These are phyloP conservation scores for Ogataea methylovora DNA, from an alignment of 805 yeast species.

Conservation along the genomic window DNA sequence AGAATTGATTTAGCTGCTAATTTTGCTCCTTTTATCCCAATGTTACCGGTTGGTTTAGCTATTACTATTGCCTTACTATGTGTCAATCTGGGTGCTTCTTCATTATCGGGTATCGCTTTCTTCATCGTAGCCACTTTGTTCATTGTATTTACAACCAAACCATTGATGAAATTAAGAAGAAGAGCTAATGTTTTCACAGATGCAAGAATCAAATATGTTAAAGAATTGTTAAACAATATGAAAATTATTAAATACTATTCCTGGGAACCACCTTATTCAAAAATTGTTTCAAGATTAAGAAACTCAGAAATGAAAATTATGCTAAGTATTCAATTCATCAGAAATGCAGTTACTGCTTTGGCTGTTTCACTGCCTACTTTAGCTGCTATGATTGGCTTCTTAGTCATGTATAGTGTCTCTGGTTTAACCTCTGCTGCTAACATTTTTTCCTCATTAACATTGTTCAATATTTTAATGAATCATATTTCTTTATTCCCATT, in stretches of 20 bases:
- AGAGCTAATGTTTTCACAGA: constrained; percentile 65
- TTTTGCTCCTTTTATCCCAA: constrained; percentile 55
- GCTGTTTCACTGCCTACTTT: constrained; percentile 63
- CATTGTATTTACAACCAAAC: constrained; percentile 40
- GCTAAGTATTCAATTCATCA: constrained; percentile 53
- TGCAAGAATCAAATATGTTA: constrained; percentile 62
- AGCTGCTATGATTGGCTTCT: constrained; percentile 57
- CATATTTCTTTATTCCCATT: constrained; percentile 66
- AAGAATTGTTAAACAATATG: constrained; percentile 72
- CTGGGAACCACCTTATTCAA: constrained; percentile 79
- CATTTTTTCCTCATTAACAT: constrained; percentile 62
- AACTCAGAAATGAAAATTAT: constrained; percentile 53
- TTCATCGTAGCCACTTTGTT: constrained; percentile 41
- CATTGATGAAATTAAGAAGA: constrained; percentile 47
- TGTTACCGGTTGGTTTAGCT: constrained; percentile 57
- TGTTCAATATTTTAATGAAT: constrained; percentile 53
- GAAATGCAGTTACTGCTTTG: constrained; percentile 56
- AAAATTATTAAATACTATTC: constrained; percentile 82
- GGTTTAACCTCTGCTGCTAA: constrained; percentile 46
- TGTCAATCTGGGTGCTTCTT: constrained; percentile 62
- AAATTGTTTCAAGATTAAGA: constrained; percentile 49
- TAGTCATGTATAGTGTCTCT: constrained; percentile 30
- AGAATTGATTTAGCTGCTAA: constrained; percentile 73
- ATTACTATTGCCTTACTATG: constrained; percentile 59
- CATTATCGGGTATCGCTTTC: constrained; percentile 62